Conservation (phyloP, 2,329 filamentous ascomycete genomes). For the Colletotrichum orbiculare region DNA sequence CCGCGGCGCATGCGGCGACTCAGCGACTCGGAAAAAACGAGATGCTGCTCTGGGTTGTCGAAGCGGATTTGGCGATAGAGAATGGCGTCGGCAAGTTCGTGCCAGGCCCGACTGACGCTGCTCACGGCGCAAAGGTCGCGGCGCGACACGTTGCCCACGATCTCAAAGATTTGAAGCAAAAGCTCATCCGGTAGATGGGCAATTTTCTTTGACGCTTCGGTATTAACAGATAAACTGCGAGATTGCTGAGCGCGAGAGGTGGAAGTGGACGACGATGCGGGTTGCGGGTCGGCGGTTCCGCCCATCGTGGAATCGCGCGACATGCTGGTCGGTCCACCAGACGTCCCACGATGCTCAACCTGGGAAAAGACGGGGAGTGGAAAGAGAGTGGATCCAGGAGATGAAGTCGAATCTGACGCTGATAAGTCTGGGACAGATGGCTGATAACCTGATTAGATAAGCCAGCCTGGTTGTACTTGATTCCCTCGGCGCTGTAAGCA, state of each 20-base stretch:
- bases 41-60: conserved; percentile 58
- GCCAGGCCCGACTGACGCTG: conserved; percentile 54
- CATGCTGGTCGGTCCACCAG: conserved; percentile 23
- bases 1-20: conserved; percentile 57
- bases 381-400: conserved; percentile 12
- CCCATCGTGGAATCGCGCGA: conserved; percentile 20
- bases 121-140: conserved; percentile 57
- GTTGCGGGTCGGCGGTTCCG: conserved; percentile 15
- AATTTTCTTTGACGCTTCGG: conserved; percentile 35
- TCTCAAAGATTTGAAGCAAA: conserved; percentile 53
- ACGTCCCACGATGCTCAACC: neutral
- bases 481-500: neutral
- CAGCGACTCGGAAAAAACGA: conserved; percentile 61
- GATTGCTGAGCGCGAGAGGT: conserved; percentile 8
- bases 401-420: conserved; percentile 2
- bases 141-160: conserved; percentile 45
- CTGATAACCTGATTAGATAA: conserved; percentile 18
- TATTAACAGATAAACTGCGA: neutral
- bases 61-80: conserved; percentile 60
- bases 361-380: conserved; percentile 1
- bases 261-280: conserved; percentile 2
- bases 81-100: conserved; percentile 57
- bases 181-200: conserved; percentile 51
- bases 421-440: conserved; percentile 12
- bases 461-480: neutral